Evolutionary conservation across 2,329 filamentous ascomycete genomes (phyloP).

Genomic region (Neopestalotiopsis clavispora): DNA sequence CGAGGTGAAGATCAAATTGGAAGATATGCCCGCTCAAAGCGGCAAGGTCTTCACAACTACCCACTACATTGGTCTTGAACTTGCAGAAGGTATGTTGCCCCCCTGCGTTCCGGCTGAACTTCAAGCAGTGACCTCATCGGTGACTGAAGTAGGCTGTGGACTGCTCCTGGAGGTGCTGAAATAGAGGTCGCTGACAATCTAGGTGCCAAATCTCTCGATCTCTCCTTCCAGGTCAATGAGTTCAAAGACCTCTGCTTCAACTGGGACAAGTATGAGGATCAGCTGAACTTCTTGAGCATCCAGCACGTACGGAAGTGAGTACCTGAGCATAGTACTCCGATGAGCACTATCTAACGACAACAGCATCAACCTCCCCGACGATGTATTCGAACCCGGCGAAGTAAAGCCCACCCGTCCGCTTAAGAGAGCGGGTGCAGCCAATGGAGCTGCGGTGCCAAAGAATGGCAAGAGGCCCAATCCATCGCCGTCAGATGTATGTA

Average conservation of each 20-base stretch:
- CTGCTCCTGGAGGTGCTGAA: conserved; percentile 12
- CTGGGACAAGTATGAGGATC: conserved; percentile 76
- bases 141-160: background rate
- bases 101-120: background rate
- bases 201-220: conserved; percentile 75
- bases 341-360: conserved; percentile 7
- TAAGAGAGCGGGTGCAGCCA: conserved; percentile 48
- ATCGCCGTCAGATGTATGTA: conserved; percentile 44
- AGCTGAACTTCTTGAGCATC: conserved; percentile 79
- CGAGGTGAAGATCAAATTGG: conserved; percentile 24
- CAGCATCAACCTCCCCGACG: conserved; percentile 86
- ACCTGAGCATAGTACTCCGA: conserved; percentile 37
- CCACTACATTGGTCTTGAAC: conserved; percentile 89
- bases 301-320: conserved; percentile 82
- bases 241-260: conserved; percentile 83
- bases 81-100: conserved; percentile 69
- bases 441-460: conserved; percentile 44
- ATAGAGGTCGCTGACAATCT: conserved; percentile 38
- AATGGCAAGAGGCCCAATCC: conserved; percentile 44
- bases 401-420: conserved; percentile 64
- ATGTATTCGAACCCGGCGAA: conserved; percentile 86
- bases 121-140: background rate
- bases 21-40: conserved; percentile 29
- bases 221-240: conserved; percentile 80
- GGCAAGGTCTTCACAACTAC: conserved; percentile 81